These are phyloP conservation scores for Paradendryphiella salina DNA, from an alignment of 2,329 filamentous ascomycete species.

Conservation along the genomic window DNA sequence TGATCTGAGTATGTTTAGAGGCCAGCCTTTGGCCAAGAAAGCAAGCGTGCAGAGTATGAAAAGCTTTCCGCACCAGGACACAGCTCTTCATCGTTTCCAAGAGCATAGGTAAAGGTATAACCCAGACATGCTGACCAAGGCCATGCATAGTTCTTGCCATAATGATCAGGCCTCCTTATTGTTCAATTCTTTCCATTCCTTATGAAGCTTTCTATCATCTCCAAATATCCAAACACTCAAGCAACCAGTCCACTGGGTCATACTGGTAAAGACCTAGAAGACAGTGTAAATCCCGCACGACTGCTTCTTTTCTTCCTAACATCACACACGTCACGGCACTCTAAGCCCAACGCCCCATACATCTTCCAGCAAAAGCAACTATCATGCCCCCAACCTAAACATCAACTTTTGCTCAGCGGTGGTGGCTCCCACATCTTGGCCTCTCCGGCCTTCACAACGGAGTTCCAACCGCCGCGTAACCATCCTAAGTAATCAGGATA, in stretches of 20 bases:
- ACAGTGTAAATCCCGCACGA: no score
- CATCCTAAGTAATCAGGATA: neutral
- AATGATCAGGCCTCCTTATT: conserved; percentile 1
- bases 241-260: no score
- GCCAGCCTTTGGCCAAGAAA: neutral
- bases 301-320: no score
- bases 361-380: no score
- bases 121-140: conserved; percentile 32
- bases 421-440: neutral
- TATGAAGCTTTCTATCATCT: no score
- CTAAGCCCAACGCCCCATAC: no score
- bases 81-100: conserved; percentile 21
- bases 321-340: no score
- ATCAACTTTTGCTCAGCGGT: neutral
- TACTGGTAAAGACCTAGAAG: no score
- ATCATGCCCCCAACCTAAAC: no score
- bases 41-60: neutral
- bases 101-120: conserved; percentile 15
- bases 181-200: no score
- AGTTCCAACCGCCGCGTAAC: conserved; percentile 4
- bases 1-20: neutral
- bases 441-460: neutral
- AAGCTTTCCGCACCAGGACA: conserved; percentile 23
- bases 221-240: no score
- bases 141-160: conserved; percentile 24